phyloP scores from a whole-genome alignment of 805 yeast genomes.

The Priceomyces carsonii region DNA sequence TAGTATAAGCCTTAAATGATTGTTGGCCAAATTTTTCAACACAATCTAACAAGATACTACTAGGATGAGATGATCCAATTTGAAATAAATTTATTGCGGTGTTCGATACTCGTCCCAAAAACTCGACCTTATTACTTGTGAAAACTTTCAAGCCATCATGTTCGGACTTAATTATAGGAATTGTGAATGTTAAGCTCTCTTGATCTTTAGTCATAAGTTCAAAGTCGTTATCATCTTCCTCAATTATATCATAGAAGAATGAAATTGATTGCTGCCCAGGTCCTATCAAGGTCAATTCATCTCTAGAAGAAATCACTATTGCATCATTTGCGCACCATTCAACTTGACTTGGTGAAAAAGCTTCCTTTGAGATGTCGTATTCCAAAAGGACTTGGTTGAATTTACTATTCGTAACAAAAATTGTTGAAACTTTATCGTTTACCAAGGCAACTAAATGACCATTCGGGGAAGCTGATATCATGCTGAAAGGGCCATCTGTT shows the following conservation, averaged over 20 bases:
- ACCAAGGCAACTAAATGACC: slow-evolving; percentile 54
- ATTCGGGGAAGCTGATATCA: slow-evolving; percentile 52
- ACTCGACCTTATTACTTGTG: slow-evolving; percentile 57
- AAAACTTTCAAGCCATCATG: slow-evolving; percentile 71
- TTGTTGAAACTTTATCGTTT: slow-evolving; percentile 34
- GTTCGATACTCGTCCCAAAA: slow-evolving; percentile 62
- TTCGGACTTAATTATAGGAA: slow-evolving; percentile 51
- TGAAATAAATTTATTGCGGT: slow-evolving; percentile 63
- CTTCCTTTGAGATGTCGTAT: slow-evolving; percentile 43
- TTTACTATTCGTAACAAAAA: slow-evolving; percentile 52
- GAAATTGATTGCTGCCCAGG: slow-evolving; percentile 62
- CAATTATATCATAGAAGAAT: slow-evolving; percentile 47
- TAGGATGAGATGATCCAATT: slow-evolving; percentile 81
- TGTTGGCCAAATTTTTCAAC: slow-evolving; percentile 57
- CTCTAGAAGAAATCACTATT: slow-evolving; percentile 60
- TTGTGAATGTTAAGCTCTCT: slow-evolving; percentile 25
- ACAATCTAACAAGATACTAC: slow-evolving; percentile 82
- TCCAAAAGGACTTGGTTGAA: slow-evolving; percentile 46
- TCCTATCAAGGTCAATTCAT: slow-evolving; percentile 69
- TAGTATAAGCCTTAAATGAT: slow-evolving; percentile 81
- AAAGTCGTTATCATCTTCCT: slow-evolving; percentile 30
- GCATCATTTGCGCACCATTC: slow-evolving; percentile 91
- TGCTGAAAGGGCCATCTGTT: slow-evolving; percentile 51
- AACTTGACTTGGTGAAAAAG: slow-evolving; percentile 44
- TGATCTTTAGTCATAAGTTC: slow-evolving; percentile 18